Evolutionary conservation across 495 filamentous ascomycete genomes (phyloP), one percentile per base, ranked within the genome.

Genomic region (Aspergillus asperescens): DNA sequence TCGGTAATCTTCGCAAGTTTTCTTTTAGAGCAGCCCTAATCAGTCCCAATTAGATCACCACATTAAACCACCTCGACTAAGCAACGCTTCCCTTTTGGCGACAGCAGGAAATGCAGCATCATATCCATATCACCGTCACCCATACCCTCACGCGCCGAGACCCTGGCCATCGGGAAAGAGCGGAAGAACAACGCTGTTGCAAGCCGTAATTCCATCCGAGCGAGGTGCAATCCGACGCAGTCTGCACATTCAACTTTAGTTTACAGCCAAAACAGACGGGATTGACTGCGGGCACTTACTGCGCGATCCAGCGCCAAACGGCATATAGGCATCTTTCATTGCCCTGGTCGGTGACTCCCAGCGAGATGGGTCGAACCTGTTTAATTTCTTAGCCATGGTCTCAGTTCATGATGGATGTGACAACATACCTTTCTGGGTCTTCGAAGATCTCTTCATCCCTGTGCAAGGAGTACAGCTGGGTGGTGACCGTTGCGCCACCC

Each of bases 241-340:
- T 71, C 73, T 78, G 54, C 39, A n/a, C n/a, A n/a, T n/a, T 9
- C 16, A 12, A 18, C 18, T n/a, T n/a, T n/a, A n/a, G n/a, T n/a
- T n/a, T n/a, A n/a, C n/a, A 40, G 37, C 19, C 4, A 38, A 22
- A 22, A 5, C 7, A 4, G 15, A 15, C 13, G 4, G 18, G n/a
- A 35, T n/a, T 1, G 19, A 20, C 5, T 9, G 15, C 7, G 19
- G 7, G 18, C 15, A 66, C 64, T 55, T 48, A 69, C 70, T 63
- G 28, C 74, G 66, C 19, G 63, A 67, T 7, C 79, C 80, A 15
- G 66, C 77, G 1, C 81, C 78, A 57, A 79, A 84, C 0, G 78
- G 67, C 47, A 80, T 57, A 12, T 75, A 79, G 5, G 70, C 66
- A 29, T 80, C 69, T 48, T 77, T 81, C 75, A 81, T 80, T 10